Conservation (phyloP, 2,329 filamentous ascomycete species). For the Eurotiales sp. region DNA sequence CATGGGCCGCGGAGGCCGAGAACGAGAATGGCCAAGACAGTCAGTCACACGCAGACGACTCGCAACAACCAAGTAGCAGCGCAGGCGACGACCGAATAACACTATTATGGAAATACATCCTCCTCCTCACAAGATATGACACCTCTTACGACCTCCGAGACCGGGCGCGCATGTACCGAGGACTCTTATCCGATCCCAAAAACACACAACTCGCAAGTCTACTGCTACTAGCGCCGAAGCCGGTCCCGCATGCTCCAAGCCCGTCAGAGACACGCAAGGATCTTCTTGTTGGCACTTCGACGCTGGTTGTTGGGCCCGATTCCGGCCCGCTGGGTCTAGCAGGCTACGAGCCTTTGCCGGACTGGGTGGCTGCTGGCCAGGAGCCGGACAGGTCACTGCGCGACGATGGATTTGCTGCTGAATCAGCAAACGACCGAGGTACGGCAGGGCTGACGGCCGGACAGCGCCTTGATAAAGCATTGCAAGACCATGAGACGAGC, state of each 20-base stretch:
- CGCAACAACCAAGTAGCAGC: constrained; percentile 25
- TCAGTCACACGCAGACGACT: constrained; percentile 23
- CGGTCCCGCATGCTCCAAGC: constrained; percentile 83
- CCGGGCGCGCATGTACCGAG: constrained; percentile 80
- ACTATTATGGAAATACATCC: constrained; percentile 76
- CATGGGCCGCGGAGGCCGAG: constrained; percentile 30
- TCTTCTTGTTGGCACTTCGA: constrained; percentile 77
- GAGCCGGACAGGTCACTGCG: constrained; percentile 76
- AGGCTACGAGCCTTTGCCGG: constrained; percentile 75
- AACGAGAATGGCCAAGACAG: constrained; percentile 17
- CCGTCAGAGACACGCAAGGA: constrained; percentile 79
- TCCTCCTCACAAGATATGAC: constrained; percentile 85
- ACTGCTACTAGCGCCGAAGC: constrained; percentile 89
- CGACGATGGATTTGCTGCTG: constrained; percentile 51
- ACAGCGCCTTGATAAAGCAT: constrained; percentile 39
- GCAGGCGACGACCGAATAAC: constrained; percentile 60
- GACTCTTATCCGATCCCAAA: constrained; percentile 71
- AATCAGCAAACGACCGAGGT: constrained; percentile 14
- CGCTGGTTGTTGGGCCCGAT: constrained; percentile 75
- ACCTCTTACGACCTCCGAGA: constrained; percentile 93
- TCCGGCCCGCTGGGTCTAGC: constrained; percentile 68
- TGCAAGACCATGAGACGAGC: constrained; percentile 38
- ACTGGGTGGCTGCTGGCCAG: constrained; percentile 75
- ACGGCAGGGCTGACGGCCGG: constrained; percentile 37
- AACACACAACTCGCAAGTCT: constrained; percentile 81